These are phyloP conservation scores for Phaeosphaeriaceae sp. DNA, from an alignment of 2,329 filamentous ascomycete species.

Conservation along the genomic window DNA sequence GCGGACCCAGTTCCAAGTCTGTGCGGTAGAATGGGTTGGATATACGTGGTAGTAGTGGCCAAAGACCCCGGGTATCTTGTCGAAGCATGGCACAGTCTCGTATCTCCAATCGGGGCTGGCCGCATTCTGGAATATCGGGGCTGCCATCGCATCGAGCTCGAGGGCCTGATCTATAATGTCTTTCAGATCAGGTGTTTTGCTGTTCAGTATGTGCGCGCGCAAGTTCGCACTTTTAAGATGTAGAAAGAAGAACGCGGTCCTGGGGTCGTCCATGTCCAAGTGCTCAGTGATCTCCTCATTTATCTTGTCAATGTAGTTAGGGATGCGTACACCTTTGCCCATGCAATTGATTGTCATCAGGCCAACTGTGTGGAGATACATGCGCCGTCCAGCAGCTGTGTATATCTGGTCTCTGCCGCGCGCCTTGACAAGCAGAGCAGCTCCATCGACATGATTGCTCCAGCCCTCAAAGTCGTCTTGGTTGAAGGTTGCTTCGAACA, in stretches of 20 bases:
- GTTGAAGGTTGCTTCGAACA: constrained; percentile 46
- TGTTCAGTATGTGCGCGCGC: constrained; percentile 31
- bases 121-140: constrained; percentile 25
- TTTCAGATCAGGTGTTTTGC: constrained; percentile 18
- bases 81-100: constrained; percentile 19
- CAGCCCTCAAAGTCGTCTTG: constrained; percentile 38
- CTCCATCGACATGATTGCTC: constrained; percentile 46
- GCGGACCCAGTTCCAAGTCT: constrained; percentile 45
- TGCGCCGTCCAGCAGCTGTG: constrained; percentile 36
- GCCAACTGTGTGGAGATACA: constrained; percentile 41
- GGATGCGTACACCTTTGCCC: constrained; percentile 28
- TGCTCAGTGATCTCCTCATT: constrained; percentile 31
- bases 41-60: constrained; percentile 43
- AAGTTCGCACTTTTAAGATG: constrained; percentile 37
- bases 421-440: constrained; percentile 38
- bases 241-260: constrained; percentile 36
- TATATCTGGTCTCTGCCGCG: constrained; percentile 39
- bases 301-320: constrained; percentile 32
- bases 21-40: constrained; percentile 29
- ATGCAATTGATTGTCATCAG: constrained; percentile 39
- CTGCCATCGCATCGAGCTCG: constrained; percentile 30
- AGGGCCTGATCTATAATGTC: constrained; percentile 34
- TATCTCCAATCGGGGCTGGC: constrained; percentile 30
- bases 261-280: constrained; percentile 29
- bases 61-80: constrained; percentile 21